Percentiles rank a stretch among this genome's conserved stretches.
phyloP scores from a whole-genome alignment of 108 stramenopile genomes.

The Skeletonema costatum region DNA sequence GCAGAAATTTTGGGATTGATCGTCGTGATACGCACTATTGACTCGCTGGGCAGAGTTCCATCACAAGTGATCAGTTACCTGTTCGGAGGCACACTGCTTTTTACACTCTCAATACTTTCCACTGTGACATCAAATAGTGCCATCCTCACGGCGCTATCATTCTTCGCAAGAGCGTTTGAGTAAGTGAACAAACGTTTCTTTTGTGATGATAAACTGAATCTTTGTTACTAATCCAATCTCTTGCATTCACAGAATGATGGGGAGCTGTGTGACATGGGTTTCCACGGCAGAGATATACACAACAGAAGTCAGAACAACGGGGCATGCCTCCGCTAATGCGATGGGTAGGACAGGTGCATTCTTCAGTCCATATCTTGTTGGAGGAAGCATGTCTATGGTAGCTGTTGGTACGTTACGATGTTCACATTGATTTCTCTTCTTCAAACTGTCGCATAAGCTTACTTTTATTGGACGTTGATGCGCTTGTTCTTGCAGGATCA shows the following conservation, averaged over 20 bases:
- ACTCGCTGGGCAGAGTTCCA: constrained; percentile 66
- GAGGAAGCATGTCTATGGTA: constrained; percentile 40
- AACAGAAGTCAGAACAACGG: constrained; percentile 79
- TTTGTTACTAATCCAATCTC: too few relatives aligned
- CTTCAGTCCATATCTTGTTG: constrained; percentile 64
- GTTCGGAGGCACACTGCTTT: constrained; percentile 63
- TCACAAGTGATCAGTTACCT: constrained; percentile 60
- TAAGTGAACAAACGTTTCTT: too few relatives aligned
- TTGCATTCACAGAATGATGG: constrained; percentile 47
- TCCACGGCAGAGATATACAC: constrained; percentile 76
- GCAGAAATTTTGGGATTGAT: constrained; percentile 77
- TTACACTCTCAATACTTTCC: constrained; percentile 12
- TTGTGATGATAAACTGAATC: too few relatives aligned
- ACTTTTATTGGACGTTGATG: background rate
- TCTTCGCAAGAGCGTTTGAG: constrained; percentile 71
- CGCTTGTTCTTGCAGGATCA: background rate
- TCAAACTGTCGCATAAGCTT: background rate
- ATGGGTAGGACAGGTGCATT: constrained; percentile 71
- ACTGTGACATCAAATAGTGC: constrained; percentile 5
- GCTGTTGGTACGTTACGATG: constrained; percentile 4
- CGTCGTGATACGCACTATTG: constrained; percentile 59
- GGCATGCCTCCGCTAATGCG: constrained; percentile 82
- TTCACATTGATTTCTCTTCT: background rate
- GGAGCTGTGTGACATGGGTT: constrained; percentile 72
- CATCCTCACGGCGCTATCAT: constrained; percentile 42